These are phyloP conservation scores for Zea luxurians DNA, from an alignment of 176 grass and related monocot species.

Conservation along the genomic window DNA sequence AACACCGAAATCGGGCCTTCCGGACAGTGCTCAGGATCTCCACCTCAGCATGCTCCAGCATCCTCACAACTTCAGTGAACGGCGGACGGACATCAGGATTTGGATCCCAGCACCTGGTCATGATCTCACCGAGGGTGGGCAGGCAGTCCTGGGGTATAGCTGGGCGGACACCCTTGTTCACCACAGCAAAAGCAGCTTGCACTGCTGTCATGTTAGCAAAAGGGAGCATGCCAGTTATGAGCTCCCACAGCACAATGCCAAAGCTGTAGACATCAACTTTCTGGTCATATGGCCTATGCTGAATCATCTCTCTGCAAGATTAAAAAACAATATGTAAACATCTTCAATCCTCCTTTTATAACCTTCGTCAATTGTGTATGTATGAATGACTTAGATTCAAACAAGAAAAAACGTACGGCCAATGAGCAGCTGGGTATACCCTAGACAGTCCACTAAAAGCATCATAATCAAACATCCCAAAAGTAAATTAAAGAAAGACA, in stretches of 20 bases:
- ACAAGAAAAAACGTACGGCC: neutral
- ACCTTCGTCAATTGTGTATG: neutral
- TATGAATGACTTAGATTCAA: neutral
- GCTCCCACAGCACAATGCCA: slow-evolving; percentile 52
- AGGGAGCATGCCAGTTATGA: slow-evolving; percentile 52
- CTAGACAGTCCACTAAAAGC: neutral
- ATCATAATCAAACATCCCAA: neutral
- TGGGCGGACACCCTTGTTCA: neutral
- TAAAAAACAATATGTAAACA: neutral
- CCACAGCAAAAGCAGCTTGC: slow-evolving; percentile 50
- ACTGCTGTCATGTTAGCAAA: slow-evolving; percentile 53
- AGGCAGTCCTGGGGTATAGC: slow-evolving; percentile 48
- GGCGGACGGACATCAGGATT: slow-evolving; percentile 49
- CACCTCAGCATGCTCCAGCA: slow-evolving; percentile 54
- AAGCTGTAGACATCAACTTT: slow-evolving; percentile 60
- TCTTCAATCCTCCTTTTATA: neutral
- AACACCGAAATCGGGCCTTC: slow-evolving; percentile 55
- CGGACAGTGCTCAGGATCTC: slow-evolving; percentile 51
- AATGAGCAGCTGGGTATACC: neutral
- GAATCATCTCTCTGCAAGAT: slow-evolving; percentile 51
- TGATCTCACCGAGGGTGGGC: slow-evolving; percentile 44
- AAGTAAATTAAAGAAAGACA: slow-evolving; percentile 16
- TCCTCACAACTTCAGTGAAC: slow-evolving; percentile 45
- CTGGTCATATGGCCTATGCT: slow-evolving; percentile 54
- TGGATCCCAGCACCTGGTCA: slow-evolving; percentile 55